Evolutionary conservation across 2,329 filamentous ascomycete species (phyloP).

Genomic region (Sporothrix pallida): DNA sequence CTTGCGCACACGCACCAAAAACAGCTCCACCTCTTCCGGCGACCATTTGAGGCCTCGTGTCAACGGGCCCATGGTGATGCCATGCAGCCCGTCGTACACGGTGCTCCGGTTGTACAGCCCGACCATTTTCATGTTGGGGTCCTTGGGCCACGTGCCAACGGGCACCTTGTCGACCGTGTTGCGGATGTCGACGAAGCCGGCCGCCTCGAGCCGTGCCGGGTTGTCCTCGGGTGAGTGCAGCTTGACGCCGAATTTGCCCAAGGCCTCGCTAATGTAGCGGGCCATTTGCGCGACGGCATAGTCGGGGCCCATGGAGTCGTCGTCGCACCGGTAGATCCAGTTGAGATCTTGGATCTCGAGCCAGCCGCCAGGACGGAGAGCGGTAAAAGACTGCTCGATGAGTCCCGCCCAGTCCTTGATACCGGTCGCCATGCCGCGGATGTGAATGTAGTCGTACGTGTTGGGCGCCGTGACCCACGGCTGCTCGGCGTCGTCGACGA

Average conservation of each 20-base stretch:
- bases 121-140: conserved; percentile 40
- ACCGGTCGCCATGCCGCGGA: conserved; percentile 59
- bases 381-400: conserved; percentile 40
- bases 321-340: conserved; percentile 38
- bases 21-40: conserved; percentile 40
- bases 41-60: conserved; percentile 41
- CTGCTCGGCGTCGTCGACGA: conserved; percentile 51
- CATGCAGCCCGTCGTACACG: conserved; percentile 40
- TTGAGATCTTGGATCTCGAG: conserved; percentile 48
- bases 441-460: conserved; percentile 64
- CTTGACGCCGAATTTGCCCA: conserved; percentile 41
- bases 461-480: conserved; percentile 58
- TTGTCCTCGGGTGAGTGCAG: conserved; percentile 40
- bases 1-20: conserved; percentile 38
- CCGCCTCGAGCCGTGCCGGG: conserved; percentile 42
- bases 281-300: conserved; percentile 41
- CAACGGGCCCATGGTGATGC: conserved; percentile 41
- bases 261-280: conserved; percentile 30
- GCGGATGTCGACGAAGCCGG: conserved; percentile 46
- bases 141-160: conserved; percentile 44
- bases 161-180: conserved; percentile 45
- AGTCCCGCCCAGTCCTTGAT: conserved; percentile 55
- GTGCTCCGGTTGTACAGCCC: conserved; percentile 42
- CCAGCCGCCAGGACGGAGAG: conserved; percentile 51
- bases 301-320: conserved; percentile 44